These are phyloP conservation scores for Phytophthora cactorum DNA, from an alignment of 352 stramenopile genomes.

Conservation along the genomic window DNA sequence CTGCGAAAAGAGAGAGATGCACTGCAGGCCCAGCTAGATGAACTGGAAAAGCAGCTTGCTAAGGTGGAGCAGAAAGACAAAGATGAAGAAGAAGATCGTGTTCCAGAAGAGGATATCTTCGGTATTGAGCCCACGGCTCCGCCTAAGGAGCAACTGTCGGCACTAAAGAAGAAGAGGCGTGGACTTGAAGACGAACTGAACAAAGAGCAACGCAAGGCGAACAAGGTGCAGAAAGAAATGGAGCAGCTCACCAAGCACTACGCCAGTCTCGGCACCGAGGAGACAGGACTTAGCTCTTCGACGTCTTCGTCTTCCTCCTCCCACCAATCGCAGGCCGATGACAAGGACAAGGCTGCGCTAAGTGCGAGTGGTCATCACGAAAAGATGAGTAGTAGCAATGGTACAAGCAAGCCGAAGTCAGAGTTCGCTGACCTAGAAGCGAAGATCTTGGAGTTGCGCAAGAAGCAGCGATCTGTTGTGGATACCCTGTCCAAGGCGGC, in stretches of 20 bases:
- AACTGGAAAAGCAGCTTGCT: constrained; percentile 69
- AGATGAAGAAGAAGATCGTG: constrained; percentile 60
- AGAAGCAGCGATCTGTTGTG: constrained; percentile 79
- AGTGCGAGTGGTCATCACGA: constrained; percentile 27
- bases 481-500: constrained; percentile 78
- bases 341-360: constrained; percentile 34
- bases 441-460: constrained; percentile 78
- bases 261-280: constrained; percentile 41
- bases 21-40: constrained; percentile 71
- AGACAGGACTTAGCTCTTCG: constrained; percentile 43
- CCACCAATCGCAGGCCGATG: constrained; percentile 40
- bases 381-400: constrained; percentile 40
- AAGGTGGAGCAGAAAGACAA: constrained; percentile 61
- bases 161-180: constrained; percentile 70
- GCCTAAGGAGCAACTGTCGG: constrained; percentile 60
- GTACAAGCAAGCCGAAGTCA: constrained; percentile 41
- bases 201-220: constrained; percentile 82
- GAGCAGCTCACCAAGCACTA: constrained; percentile 85
- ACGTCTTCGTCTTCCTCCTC: constrained; percentile 51
- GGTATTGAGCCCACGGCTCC: constrained; percentile 69
- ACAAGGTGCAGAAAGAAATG: constrained; percentile 84
- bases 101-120: constrained; percentile 81
- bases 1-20: constrained; percentile 79
- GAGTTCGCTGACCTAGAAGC: constrained; percentile 69
- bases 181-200: constrained; percentile 81